These are phyloP conservation scores for Linum tenue DNA, from an alignment of 345 rosid genomes.

Conservation along the genomic window DNA sequence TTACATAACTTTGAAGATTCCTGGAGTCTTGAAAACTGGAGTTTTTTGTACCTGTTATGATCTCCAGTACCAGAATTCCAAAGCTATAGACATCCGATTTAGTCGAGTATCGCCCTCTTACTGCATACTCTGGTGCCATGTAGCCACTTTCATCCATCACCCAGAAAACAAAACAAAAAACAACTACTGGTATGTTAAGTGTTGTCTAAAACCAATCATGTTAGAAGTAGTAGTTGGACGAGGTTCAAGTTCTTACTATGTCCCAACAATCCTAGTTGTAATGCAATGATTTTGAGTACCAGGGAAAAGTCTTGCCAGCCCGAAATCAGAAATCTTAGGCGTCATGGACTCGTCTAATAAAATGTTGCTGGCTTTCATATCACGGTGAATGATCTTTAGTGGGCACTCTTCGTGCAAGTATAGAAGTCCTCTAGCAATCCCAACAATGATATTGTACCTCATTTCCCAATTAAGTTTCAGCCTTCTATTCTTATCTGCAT, in stretches of 20 bases:
- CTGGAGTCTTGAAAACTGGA: background rate
- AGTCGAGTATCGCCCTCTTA: background rate
- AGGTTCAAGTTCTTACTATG: background rate
- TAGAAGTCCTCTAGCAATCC: background rate
- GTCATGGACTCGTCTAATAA: background rate
- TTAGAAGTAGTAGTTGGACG: background rate
- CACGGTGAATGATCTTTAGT: slow-evolving; percentile 3
- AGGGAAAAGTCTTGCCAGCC: slow-evolving; percentile 1
- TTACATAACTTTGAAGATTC: background rate
- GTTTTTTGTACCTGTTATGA: slow-evolving; percentile 1
- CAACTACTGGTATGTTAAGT: background rate
- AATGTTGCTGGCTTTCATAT: slow-evolving; percentile 6
- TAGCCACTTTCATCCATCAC: background rate
- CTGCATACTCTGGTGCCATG: slow-evolving; percentile 4
- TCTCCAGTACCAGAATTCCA: slow-evolving; percentile 4
- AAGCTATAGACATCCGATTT: slow-evolving; percentile 5
- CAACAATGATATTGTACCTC: slow-evolving; percentile 3
- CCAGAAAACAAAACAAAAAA: background rate
- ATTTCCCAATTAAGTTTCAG: background rate
- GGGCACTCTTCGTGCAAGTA: slow-evolving; percentile 1
- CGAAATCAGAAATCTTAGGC: slow-evolving; percentile 1
- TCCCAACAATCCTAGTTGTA: background rate
- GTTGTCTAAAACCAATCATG: background rate
- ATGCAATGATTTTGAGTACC: background rate
- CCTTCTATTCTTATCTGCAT: background rate